A percentile compares a stretch with the other conserved stretches of the same genome.
Evolutionary conservation across 2,329 filamentous ascomycete species (phyloP).

Genomic region (Talaromyces rugulosus): DNA sequence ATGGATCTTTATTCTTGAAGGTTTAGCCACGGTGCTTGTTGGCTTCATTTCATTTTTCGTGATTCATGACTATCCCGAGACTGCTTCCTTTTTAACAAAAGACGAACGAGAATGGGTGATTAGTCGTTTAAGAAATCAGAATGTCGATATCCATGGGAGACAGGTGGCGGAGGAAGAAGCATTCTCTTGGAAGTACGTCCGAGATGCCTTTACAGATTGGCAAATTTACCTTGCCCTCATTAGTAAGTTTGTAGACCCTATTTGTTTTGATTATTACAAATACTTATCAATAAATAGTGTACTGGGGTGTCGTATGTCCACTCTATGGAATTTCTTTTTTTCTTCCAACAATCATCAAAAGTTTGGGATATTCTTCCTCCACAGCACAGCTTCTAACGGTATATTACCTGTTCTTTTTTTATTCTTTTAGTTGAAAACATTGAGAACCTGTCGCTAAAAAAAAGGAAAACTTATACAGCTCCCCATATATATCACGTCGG

Average conservation of each 20-base stretch:
- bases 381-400: conserved; percentile 39
- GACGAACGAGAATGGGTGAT: conserved; percentile 38
- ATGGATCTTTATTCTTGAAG: conserved; percentile 51
- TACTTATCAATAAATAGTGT: conserved; percentile 25
- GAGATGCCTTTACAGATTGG: conserved; percentile 38
- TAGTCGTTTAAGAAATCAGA: conserved; percentile 34
- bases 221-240: conserved; percentile 37
- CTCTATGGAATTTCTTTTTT: conserved; percentile 41
- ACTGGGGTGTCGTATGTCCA: conserved; percentile 39
- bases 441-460: not conserved
- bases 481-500: conserved; percentile 38
- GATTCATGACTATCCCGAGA: conserved; percentile 45
- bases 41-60: conserved; percentile 40
- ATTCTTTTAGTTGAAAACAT: not conserved
- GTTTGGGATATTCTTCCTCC: conserved; percentile 36
- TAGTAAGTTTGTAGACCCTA: conserved; percentile 22
- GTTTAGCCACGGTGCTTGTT: conserved; percentile 42
- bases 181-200: conserved; percentile 37
- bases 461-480: conserved; percentile 15
- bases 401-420: not conserved
- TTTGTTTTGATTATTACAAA: not conserved
- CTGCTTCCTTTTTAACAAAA: conserved; percentile 39
- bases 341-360: conserved; percentile 39
- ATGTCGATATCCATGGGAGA: conserved; percentile 22
- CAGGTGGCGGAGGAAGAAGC: conserved; percentile 12